Percentiles rank a stretch among this genome's conserved stretches.
These are phyloP conservation scores for Aspergillus ustus DNA, from an alignment of 2,329 filamentous ascomycete species.

Conservation along the genomic window DNA sequence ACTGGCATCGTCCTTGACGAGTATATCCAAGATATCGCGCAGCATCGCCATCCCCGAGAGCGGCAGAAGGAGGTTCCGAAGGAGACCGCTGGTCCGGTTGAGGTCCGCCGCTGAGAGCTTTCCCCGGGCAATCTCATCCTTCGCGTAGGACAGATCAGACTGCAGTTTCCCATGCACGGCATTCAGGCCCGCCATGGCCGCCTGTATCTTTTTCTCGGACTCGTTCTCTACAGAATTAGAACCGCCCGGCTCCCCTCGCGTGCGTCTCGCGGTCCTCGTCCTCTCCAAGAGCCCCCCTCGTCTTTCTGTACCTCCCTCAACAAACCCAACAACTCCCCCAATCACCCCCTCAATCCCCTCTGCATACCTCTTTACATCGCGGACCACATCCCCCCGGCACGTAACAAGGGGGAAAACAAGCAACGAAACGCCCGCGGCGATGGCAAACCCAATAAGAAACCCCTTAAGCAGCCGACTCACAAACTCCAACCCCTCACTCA, in stretches of 20 bases:
- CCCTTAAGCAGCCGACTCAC: constrained; percentile 60
- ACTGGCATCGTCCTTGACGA: constrained; percentile 22
- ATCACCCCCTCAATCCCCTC: constrained; percentile 60
- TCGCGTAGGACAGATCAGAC: constrained; percentile 70
- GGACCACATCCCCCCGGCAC: constrained; percentile 66
- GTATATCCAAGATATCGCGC: constrained; percentile 65
- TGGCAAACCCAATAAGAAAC: constrained; percentile 68
- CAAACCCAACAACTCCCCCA: constrained; percentile 64
- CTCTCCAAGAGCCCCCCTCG: constrained; percentile 22
- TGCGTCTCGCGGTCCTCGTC: constrained; percentile 25
- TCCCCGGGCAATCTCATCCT: constrained; percentile 72
- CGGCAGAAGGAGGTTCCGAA: constrained; percentile 68
- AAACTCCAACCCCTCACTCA: constrained; percentile 32
- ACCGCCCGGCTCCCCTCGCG: constrained; percentile 13
- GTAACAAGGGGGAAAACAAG: constrained; percentile 70
- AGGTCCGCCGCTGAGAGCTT: constrained; percentile 70
- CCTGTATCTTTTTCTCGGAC: constrained; percentile 30
- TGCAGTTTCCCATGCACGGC: constrained; percentile 67
- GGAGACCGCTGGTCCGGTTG: constrained; percentile 59
- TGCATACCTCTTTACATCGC: constrained; percentile 58
- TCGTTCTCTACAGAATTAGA: constrained; percentile 21
- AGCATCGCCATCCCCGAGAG: constrained; percentile 70
- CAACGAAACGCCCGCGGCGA: constrained; percentile 66
- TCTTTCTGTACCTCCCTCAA: constrained; percentile 42
- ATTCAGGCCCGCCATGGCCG: constrained; percentile 51